Conservation (phyloP, 129 eudicot genomes). For the Oenanthe sinensis region DNA sequence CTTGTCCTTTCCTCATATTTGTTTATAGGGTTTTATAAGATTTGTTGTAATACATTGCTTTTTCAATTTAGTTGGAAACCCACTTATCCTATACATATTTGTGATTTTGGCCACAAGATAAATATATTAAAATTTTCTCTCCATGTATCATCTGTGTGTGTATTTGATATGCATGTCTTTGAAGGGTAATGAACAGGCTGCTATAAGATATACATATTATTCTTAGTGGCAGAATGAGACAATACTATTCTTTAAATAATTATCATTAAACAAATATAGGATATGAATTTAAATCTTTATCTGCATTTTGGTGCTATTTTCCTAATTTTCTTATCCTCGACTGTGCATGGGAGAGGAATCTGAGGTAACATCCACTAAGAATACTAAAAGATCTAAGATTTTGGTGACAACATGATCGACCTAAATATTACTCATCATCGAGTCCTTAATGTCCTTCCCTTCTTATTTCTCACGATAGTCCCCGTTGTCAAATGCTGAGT, state of each 20-base stretch:
- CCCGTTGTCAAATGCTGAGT: neutral
- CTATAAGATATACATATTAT: neutral
- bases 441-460: neutral
- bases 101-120: neutral
- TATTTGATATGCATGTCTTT: neutral
- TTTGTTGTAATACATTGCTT: conserved; percentile 11
- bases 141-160: neutral
- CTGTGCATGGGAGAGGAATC: conserved; percentile 13
- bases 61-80: conserved; percentile 12
- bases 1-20: conserved; percentile 23
- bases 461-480: neutral
- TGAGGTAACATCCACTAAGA: conserved; percentile 17
- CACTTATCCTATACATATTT: neutral
- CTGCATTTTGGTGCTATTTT: conserved; percentile 1
- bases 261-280: neutral
- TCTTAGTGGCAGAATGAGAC: neutral
- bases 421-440: neutral
- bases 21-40: conserved; percentile 13
- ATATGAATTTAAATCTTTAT: neutral
- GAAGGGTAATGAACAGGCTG: neutral
- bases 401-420: neutral
- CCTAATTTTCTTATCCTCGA: conserved; percentile 19
- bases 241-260: neutral
- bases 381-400: neutral
- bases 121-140: neutral